phyloP scores from a whole-genome alignment of 73 alveolate genomes.

The Urostyla sp. region DNA sequence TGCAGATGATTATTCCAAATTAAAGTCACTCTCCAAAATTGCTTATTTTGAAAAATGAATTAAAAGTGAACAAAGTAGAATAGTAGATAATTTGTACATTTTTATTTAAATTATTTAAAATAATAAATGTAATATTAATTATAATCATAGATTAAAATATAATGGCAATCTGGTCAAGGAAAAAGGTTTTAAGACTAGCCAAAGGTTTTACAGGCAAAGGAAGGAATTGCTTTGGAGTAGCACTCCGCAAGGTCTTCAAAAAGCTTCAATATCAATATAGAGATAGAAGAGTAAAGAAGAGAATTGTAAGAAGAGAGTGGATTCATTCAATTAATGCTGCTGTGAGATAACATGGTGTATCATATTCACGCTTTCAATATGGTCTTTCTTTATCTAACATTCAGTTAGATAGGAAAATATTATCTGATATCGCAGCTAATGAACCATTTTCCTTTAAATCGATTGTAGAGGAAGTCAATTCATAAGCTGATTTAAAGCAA shows the following conservation, averaged over 20 bases:
- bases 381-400: constrained; percentile 82
- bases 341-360: constrained; percentile 77
- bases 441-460: constrained; percentile 89
- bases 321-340: constrained; percentile 83
- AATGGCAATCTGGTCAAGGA: constrained; percentile 66
- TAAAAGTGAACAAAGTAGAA: background rate
- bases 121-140: background rate
- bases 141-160: background rate
- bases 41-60: background rate
- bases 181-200: constrained; percentile 76
- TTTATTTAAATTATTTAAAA: background rate
- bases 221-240: constrained; percentile 76
- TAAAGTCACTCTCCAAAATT: too few relatives aligned
- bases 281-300: constrained; percentile 80
- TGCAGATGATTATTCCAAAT: too few relatives aligned
- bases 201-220: constrained; percentile 83
- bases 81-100: background rate
- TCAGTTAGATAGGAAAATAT: constrained; percentile 80
- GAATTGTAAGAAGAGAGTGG: constrained; percentile 80
- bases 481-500: background rate
- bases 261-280: constrained; percentile 77
- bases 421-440: constrained; percentile 77
- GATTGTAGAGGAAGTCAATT: constrained; percentile 78
- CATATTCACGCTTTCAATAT: constrained; percentile 75
- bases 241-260: constrained; percentile 75